Conservation (phyloP, 441 rosid species). For the Flueggea neowawraea region DNA sequence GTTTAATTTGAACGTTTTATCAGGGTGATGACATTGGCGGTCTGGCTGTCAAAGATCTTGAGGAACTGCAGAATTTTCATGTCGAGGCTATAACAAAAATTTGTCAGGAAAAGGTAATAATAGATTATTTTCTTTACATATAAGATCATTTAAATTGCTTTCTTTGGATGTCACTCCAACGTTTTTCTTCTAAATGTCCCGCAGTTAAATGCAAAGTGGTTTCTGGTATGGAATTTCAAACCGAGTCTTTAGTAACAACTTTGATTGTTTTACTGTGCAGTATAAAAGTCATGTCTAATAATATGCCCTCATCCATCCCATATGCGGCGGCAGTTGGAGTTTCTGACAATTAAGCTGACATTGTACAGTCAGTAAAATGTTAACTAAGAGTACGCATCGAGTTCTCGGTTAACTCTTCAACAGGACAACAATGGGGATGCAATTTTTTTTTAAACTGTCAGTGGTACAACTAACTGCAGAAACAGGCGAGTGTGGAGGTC, state of each 20-base stretch:
- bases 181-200: neutral
- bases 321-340: conserved; percentile 7
- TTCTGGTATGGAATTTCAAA: neutral
- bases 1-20: conserved; percentile 10
- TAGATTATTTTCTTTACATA: conserved; percentile 5
- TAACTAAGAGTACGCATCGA: too few relatives aligned
- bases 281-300: conserved; percentile 30
- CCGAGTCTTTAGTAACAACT: neutral
- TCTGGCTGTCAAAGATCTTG: conserved; percentile 43
- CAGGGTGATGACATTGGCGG: conserved; percentile 58
- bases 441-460: too few relatives aligned
- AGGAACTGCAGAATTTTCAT: conserved; percentile 61
- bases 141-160: neutral
- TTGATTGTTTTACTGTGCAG: conserved; percentile 26
- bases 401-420: too few relatives aligned
- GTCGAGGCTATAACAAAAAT: conserved; percentile 63
- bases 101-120: conserved; percentile 54
- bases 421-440: too few relatives aligned
- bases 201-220: neutral
- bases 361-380: too few relatives aligned
- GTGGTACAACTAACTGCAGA: too few relatives aligned
- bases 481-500: too few relatives aligned
- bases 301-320: conserved; percentile 7
- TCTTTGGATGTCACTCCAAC: neutral
- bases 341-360: conserved; percentile 28